These are phyloP conservation scores for Ophiocytium majus DNA, from an alignment of 352 stramenopile genomes.

Conservation along the genomic window DNA sequence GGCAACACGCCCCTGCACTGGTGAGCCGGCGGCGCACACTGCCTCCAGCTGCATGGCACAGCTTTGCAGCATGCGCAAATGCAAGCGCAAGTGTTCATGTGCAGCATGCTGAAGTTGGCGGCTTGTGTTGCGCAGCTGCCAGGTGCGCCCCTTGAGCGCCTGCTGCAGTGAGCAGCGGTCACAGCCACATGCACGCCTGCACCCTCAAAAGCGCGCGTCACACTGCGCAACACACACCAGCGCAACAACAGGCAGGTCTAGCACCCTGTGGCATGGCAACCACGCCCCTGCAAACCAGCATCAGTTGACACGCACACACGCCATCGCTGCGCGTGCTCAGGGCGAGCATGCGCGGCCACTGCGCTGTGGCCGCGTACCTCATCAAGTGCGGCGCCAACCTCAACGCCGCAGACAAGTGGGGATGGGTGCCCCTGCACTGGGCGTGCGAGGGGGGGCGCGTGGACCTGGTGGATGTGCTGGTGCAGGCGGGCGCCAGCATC, in stretches of 20 bases:
- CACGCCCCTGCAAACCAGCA: too few relatives aligned
- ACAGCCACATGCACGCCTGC: too few relatives aligned
- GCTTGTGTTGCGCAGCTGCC: background rate
- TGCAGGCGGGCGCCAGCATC: background rate
- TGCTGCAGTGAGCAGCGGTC: too few relatives aligned
- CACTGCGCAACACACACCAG: too few relatives aligned
- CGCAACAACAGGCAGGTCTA: too few relatives aligned
- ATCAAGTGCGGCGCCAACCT: background rate
- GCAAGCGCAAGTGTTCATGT: too few relatives aligned
- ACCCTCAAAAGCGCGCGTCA: too few relatives aligned
- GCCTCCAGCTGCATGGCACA: background rate
- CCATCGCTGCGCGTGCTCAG: too few relatives aligned
- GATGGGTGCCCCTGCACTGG: background rate
- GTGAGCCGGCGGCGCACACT: background rate
- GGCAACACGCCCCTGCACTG: background rate
- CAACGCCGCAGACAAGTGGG: background rate
- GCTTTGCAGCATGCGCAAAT: too few relatives aligned
- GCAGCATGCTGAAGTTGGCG: background rate
- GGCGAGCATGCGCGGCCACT: background rate
- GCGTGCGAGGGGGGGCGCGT: background rate
- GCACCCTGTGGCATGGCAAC: too few relatives aligned
- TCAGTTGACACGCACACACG: too few relatives aligned
- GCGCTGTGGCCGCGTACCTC: background rate
- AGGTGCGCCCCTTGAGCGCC: too few relatives aligned
- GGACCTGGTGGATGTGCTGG: background rate